Conservation (phyloP, 352 stramenopile species). For the Albugo laibachii region DNA sequence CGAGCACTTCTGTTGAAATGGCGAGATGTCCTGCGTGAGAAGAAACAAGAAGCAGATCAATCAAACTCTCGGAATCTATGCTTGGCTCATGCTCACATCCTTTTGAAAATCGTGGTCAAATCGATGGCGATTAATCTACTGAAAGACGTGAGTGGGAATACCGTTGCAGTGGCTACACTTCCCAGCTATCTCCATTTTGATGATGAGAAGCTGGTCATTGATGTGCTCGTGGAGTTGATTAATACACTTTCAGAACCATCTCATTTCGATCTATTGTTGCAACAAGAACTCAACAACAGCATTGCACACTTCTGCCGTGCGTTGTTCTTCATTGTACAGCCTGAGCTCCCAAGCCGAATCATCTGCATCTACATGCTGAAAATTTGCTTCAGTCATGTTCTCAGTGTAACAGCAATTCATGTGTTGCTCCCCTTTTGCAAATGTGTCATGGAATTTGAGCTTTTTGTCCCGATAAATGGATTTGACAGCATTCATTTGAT, state of each 20-base stretch:
- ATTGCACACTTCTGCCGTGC: constrained; percentile 29
- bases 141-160: background rate
- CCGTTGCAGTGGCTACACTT: background rate
- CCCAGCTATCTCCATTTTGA: constrained; percentile 6
- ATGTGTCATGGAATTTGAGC: constrained; percentile 45
- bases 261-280: constrained; percentile 19
- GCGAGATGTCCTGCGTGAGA: constrained; percentile 26
- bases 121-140: constrained; percentile 27
- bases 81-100: constrained; percentile 22
- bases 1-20: constrained; percentile 25
- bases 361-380: constrained; percentile 6
- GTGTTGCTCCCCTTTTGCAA: constrained; percentile 46
- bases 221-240: constrained; percentile 22
- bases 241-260: no score
- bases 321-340: constrained; percentile 31
- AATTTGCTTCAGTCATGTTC: no score
- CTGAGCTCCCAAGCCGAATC: constrained; percentile 17
- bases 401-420: constrained; percentile 14
- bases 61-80: constrained; percentile 16
- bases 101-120: constrained; percentile 49
- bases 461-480: constrained; percentile 40
- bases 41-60: constrained; percentile 16
- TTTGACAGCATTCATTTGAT: constrained; percentile 1
- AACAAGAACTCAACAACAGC: constrained; percentile 50
- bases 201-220: constrained; percentile 22